Evolutionary conservation across 495 filamentous ascomycete species (phyloP).

Genomic region (Penicillium psychrofluorescens): DNA sequence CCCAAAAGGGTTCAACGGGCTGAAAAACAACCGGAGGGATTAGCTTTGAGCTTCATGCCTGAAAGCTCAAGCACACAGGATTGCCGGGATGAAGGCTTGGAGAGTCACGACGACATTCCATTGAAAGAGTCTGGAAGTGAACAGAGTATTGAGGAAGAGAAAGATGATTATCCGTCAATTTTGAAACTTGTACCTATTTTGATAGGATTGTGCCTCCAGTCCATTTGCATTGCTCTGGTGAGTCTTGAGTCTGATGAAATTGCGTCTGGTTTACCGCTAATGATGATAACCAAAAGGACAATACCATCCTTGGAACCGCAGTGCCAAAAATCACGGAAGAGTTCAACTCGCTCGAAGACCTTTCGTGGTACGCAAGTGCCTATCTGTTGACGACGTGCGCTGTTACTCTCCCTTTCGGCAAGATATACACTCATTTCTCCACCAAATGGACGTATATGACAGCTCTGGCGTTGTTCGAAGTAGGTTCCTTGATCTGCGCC

Average conservation of each 20-base stretch:
- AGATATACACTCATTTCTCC: slow-evolving; percentile 71
- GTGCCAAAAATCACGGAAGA: slow-evolving; percentile 77
- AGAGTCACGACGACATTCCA: slow-evolving; percentile 16
- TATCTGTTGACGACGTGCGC: slow-evolving; percentile 67
- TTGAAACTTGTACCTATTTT: slow-evolving; percentile 50
- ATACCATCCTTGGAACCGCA: slow-evolving; percentile 80
- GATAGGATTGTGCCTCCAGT: slow-evolving; percentile 51
- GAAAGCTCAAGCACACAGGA: slow-evolving; percentile 4
- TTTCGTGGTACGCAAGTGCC: slow-evolving; percentile 73
- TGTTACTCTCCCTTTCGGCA: slow-evolving; percentile 68
- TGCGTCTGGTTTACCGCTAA: not conserved
- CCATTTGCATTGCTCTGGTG: slow-evolving; percentile 60
- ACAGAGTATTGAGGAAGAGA: slow-evolving; percentile 20
- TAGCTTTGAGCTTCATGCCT: slow-evolving; percentile 1
- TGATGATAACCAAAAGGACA: slow-evolving; percentile 39
- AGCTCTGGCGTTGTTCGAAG: slow-evolving; percentile 71
- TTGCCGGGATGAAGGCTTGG: slow-evolving; percentile 5
- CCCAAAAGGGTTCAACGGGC: not conserved
- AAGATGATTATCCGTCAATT: slow-evolving; percentile 39
- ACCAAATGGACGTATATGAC: slow-evolving; percentile 67
- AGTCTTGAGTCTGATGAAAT: slow-evolving; percentile 3
- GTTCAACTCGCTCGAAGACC: slow-evolving; percentile 65
- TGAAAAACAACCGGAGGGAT: slow-evolving; percentile 1
- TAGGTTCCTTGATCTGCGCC: slow-evolving; percentile 75
- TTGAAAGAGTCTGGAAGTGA: slow-evolving; percentile 10